A percentile compares a stretch with the other conserved stretches of the same genome.
Conservation (phyloP, 129 eudicot genomes). For the Flaveria linearis region DNA sequence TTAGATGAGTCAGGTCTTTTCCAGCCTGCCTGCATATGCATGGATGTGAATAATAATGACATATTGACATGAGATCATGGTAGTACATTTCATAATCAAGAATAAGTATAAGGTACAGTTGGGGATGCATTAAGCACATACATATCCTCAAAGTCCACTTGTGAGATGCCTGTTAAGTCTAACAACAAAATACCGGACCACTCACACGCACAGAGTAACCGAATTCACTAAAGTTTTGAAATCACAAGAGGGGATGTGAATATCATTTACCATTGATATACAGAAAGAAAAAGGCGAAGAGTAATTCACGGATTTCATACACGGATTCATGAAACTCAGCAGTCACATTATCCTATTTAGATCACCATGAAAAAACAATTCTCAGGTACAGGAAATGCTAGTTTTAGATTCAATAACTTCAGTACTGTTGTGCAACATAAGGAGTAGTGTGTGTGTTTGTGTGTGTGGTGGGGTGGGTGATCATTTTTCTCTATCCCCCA, state of each 20-base stretch:
- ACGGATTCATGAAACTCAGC: slow-evolving; percentile 16
- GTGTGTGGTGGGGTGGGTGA: slow-evolving; percentile 18
- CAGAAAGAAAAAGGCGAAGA: not conserved
- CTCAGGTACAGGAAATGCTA: slow-evolving; percentile 8
- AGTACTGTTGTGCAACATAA: slow-evolving; percentile 19
- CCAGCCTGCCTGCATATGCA: slow-evolving; percentile 29
- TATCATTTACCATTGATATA: slow-evolving; percentile 22
- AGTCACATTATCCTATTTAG: slow-evolving; percentile 16
- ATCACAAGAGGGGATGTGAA: not conserved
- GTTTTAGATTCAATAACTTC: slow-evolving; percentile 10
- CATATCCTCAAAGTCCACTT: slow-evolving; percentile 28
- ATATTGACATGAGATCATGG: slow-evolving; percentile 4
- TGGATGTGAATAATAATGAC: slow-evolving; percentile 21
- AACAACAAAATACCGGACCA: slow-evolving; percentile 25
- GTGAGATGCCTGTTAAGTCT: slow-evolving; percentile 15
- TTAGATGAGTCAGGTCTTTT: slow-evolving; percentile 8
- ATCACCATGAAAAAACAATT: slow-evolving; percentile 13
- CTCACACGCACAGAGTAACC: slow-evolving; percentile 10
- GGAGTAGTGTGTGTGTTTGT: not conserved
- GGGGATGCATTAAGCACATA: slow-evolving; percentile 16
- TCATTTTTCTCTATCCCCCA: slow-evolving; percentile 29
- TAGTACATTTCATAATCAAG: slow-evolving; percentile 14
- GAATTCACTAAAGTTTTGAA: slow-evolving; percentile 3
- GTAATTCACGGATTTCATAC: slow-evolving; percentile 6
- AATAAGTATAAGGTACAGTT: slow-evolving; percentile 18